These are phyloP conservation scores for Fusarium sp. DNA, from an alignment of 2,329 filamentous ascomycete species.

Conservation along the genomic window DNA sequence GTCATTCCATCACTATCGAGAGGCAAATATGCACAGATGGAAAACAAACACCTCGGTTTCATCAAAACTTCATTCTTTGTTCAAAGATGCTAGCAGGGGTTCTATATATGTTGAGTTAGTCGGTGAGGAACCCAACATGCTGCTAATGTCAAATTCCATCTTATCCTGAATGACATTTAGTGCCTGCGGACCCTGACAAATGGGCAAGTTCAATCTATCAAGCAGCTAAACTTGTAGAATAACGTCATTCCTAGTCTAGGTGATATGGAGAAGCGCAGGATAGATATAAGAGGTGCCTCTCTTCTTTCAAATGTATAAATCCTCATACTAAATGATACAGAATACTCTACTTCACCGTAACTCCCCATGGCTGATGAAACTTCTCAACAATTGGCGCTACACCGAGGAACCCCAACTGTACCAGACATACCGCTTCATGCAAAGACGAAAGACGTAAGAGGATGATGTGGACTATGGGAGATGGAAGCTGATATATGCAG, in stretches of 20 bases:
- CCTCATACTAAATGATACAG: not conserved
- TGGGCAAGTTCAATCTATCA: not conserved
- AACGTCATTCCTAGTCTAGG: no score
- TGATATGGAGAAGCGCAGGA: accelerated
- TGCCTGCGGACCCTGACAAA: not conserved
- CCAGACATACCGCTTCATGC: not conserved
- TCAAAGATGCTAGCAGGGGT: not conserved
- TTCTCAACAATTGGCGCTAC: not conserved
- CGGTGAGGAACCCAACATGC: not conserved
- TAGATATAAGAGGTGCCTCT: no score
- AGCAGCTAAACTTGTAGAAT: no score
- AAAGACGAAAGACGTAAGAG: not conserved
- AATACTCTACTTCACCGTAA: not conserved
- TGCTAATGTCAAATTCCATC: slow-evolving; percentile 1
- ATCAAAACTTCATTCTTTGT: not conserved
- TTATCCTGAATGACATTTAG: not conserved
- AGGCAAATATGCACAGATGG: not conserved
- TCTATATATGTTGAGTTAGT: not conserved
- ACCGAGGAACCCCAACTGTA: not conserved
- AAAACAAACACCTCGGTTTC: not conserved
- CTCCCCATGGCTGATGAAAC: not conserved
- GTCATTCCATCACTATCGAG: no score
- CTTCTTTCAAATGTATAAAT: no score
- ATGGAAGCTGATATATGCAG: not conserved
- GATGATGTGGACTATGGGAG: not conserved